Evolutionary conservation across 2,329 filamentous ascomycete species (phyloP).

Genomic region (Hypoxylon sp.): DNA sequence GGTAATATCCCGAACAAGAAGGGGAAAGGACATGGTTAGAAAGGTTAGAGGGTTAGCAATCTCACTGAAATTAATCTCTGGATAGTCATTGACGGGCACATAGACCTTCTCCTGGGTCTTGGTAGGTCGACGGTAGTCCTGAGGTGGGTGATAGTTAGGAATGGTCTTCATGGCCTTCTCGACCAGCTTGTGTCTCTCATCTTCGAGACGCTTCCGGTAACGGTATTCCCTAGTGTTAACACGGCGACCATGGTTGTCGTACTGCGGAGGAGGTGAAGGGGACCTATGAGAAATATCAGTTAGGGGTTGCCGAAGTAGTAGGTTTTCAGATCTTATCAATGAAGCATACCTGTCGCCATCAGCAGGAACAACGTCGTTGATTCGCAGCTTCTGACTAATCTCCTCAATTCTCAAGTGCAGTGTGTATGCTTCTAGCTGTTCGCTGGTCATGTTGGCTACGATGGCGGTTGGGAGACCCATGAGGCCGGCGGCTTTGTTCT

Average conservation of each 20-base stretch:
- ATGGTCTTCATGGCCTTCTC: constrained; percentile 99
- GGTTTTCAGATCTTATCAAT: constrained; percentile 40
- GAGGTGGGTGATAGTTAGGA: constrained; percentile 98
- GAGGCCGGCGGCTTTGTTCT: constrained; percentile 98
- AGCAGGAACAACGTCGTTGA: constrained; percentile 97
- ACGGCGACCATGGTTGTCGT: constrained; percentile 99
- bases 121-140: constrained; percentile 97
- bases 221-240: constrained; percentile 99
- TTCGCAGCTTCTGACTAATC: constrained; percentile 98
- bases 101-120: constrained; percentile 99
- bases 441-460: constrained; percentile 96
- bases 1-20: constrained; percentile 61
- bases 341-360: constrained; percentile 88
- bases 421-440: constrained; percentile 97
- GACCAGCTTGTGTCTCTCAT: constrained; percentile 98
- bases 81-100: constrained; percentile 99
- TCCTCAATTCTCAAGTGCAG: constrained; percentile 97
- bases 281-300: constrained; percentile 71
- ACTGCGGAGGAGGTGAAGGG: constrained; percentile 94
- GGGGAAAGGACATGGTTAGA: constrained; percentile 69
- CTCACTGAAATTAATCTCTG: constrained; percentile 99
- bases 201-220: constrained; percentile 97
- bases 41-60: constrained; percentile 98
- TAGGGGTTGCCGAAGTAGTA: not conserved
- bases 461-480: constrained; percentile 98